These are phyloP conservation scores for Calonectria henricotiae DNA, from an alignment of 2,329 filamentous ascomycete species.

Conservation along the genomic window DNA sequence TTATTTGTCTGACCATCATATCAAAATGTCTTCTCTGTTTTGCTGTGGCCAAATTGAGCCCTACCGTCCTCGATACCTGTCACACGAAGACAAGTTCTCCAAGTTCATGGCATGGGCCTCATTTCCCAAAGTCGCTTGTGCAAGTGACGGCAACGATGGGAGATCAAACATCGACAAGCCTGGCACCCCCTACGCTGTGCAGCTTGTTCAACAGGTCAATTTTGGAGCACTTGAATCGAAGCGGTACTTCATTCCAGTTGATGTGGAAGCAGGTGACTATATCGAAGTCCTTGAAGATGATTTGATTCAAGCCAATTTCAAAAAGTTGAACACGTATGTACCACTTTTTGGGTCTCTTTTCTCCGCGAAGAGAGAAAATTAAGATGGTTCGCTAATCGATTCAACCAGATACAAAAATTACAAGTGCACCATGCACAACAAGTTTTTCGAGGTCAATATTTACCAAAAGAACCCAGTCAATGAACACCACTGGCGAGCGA, in stretches of 20 bases:
- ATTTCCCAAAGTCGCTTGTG: background rate
- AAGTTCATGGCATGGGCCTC: conserved; percentile 31
- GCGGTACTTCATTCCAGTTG: conserved; percentile 35
- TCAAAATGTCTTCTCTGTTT: conserved; percentile 31
- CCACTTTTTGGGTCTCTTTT: background rate
- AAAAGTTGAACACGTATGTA: conserved; percentile 37
- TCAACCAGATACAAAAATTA: conserved; percentile 39
- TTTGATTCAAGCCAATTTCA: conserved; percentile 35
- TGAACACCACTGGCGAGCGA: conserved; percentile 38
- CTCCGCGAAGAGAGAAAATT: background rate
- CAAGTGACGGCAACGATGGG: background rate
- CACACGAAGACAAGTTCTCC: conserved; percentile 31
- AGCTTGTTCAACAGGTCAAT: conserved; percentile 40
- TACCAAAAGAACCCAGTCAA: conserved; percentile 39
- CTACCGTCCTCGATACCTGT: conserved; percentile 29
- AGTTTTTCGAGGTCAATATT: conserved; percentile 42
- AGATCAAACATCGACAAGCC: background rate
- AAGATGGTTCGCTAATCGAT: no score
- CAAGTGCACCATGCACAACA: conserved; percentile 30
- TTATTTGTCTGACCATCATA: background rate
- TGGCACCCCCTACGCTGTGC: conserved; percentile 24
- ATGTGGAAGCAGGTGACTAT: background rate
- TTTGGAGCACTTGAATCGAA: conserved; percentile 34
- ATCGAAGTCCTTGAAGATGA: conserved; percentile 22
- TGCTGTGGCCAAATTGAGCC: conserved; percentile 24